Conservation (phyloP, 1,284 basidiomycete genomes). For the Flammula alnicola region DNA sequence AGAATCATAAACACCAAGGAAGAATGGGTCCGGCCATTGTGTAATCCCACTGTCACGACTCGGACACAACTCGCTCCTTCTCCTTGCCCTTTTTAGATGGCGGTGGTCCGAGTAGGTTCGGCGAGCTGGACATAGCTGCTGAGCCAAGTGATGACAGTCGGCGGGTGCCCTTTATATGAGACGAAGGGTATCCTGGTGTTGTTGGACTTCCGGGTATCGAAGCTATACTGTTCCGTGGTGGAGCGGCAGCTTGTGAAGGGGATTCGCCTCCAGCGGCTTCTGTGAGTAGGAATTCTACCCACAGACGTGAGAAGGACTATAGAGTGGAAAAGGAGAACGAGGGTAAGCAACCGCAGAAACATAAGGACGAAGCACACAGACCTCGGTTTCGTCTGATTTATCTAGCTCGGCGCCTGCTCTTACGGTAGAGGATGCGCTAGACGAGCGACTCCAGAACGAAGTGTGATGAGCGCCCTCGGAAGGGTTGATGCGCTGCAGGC, state of each 20-base stretch:
- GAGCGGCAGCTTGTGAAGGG: slow-evolving; percentile 38
- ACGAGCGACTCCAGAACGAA: slow-evolving; percentile 59
- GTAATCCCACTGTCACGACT: slow-evolving; percentile 22
- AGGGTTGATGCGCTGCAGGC: slow-evolving; percentile 66
- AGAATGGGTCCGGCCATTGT: too few relatives aligned
- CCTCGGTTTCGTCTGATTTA: slow-evolving; percentile 80
- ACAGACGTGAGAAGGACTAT: slow-evolving; percentile 93
- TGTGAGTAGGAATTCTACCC: slow-evolving; percentile 94
- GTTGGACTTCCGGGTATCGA: slow-evolving; percentile 60
- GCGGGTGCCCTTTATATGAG: slow-evolving; percentile 38
- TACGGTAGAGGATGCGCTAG: slow-evolving; percentile 42
- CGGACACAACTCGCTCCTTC: slow-evolving; percentile 25
- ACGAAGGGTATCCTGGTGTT: slow-evolving; percentile 37
- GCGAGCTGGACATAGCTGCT: slow-evolving; percentile 54
- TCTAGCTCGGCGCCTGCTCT: slow-evolving; percentile 61
- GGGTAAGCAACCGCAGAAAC: neutral
- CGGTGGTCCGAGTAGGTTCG: slow-evolving; percentile 51
- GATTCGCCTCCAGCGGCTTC: slow-evolving; percentile 73
- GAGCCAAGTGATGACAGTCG: slow-evolving; percentile 53
- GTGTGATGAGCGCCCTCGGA: slow-evolving; percentile 30
- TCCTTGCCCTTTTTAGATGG: slow-evolving; percentile 55
- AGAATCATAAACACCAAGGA: too few relatives aligned
- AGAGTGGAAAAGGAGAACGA: neutral
- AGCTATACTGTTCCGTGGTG: slow-evolving; percentile 37
- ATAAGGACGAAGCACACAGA: slow-evolving; percentile 31